phyloP scores from a whole-genome alignment of 1,284 basidiomycete species.

The Schizophyllum amplum region DNA sequence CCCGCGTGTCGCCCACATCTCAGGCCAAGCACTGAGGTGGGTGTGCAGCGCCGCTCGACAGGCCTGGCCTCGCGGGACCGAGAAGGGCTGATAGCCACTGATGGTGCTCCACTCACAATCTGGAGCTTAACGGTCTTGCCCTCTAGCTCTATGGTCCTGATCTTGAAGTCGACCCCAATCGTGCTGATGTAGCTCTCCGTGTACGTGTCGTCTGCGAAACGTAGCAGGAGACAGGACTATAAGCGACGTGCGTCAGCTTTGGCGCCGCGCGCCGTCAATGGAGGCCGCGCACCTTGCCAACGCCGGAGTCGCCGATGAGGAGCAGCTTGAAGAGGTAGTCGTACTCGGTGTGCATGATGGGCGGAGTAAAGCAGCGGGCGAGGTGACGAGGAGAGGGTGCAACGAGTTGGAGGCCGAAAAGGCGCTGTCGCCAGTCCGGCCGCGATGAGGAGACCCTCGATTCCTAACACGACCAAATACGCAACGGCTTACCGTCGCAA shows the following conservation, averaged over 20 bases:
- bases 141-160: constrained; percentile 98
- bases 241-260: constrained; percentile 15
- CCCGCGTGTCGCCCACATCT: not conserved
- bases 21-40: no score
- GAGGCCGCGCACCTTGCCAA: constrained; percentile 71
- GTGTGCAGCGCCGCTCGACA: no score
- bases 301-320: constrained; percentile 90
- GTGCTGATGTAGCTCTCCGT: constrained; percentile 99
- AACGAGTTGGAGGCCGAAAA: not conserved
- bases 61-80: no score
- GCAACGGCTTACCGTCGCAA: not conserved
- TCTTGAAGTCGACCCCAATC: constrained; percentile 99
- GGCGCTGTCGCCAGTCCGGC: not conserved
- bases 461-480: not conserved
- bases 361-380: constrained; percentile 1
- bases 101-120: constrained; percentile 65
- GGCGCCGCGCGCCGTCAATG: constrained; percentile 10
- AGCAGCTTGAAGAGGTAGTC: constrained; percentile 98
- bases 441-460: not conserved
- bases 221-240: constrained; percentile 93
- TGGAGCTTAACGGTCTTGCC: constrained; percentile 99
- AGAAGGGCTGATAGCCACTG: not conserved
- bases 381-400: not conserved
- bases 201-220: constrained; percentile 99
- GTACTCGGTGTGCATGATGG: constrained; percentile 85